phyloP scores from a whole-genome alignment of 441 rosid species.

The Sinapis alba region DNA sequence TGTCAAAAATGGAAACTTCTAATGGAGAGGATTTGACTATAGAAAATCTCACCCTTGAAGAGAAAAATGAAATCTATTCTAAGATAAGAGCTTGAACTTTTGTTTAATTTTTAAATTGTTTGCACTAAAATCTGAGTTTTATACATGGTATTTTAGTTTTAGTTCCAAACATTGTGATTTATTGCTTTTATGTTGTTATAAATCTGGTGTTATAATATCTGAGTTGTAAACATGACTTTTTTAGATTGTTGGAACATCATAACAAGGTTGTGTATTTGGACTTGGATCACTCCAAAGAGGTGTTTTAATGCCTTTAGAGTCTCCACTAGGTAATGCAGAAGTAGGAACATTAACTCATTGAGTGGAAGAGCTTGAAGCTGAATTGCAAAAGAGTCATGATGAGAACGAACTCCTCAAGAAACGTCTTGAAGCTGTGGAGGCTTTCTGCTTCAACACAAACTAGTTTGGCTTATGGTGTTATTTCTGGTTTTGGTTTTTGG shows the following conservation, averaged over 20 bases:
- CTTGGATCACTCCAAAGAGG: slow-evolving; percentile 7
- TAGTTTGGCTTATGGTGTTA: neutral
- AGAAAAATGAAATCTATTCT: neutral
- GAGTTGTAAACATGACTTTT: neutral
- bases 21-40: neutral
- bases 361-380: neutral
- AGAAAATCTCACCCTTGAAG: neutral
- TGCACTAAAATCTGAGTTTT: neutral
- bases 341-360: neutral
- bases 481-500: neutral
- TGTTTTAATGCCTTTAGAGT: neutral
- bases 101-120: too few relatives aligned
- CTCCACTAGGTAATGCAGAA: neutral
- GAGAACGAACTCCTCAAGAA: neutral
- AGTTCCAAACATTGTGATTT: too few relatives aligned
- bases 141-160: neutral
- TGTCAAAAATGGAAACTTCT: neutral
- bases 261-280: slow-evolving; percentile 1
- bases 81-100: neutral
- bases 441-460: neutral
- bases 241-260: slow-evolving; percentile 3
- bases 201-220: neutral
- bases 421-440: neutral
- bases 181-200: too few relatives aligned
- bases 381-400: neutral